Evolutionary conservation across 306 rosid genomes (phyloP), one percentile per base, ranked within the genome.

Genomic region (Quercus suber): DNA sequence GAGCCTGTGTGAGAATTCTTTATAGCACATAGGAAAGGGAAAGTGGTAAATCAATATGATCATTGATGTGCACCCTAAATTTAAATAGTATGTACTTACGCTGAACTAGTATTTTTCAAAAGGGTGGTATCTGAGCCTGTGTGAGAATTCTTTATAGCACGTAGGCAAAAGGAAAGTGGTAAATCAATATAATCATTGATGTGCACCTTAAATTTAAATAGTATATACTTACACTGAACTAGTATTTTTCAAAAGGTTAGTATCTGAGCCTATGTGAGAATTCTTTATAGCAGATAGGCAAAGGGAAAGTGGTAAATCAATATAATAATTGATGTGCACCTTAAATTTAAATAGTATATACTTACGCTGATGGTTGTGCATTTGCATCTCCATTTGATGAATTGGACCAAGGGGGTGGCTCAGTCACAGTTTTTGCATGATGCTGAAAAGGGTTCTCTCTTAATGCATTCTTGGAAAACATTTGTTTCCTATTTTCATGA

Each of bases 391-490:
- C 86, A 80, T 82, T 89, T 30, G 76, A 68, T 5, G 91, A 73
- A 73, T 76, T 89, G 74, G 94, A 95, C 99, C 97, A 95, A 63
- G 99, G 99, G 67, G 89, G 95, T 2, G 99, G 94, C 81, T 90
- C 94, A 3, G 87, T 87, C 79, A 88, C 71, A 25, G 87, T 77
- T 82, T 91, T 92, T 31, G 89, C 82, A 69, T 79, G 92, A 80
- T 86, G 84, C 83, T 74, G 89, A 73, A 92, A 95, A 80, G 95
- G 92, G 77, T 83, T 89, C 75, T 90, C 94, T 83, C 93, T 88
- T 8, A 89, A 71, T 11, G 81, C 84, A 83, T 84, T 90, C 83
- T 90, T 87, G 63, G 97, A 92, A 82, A 92, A 95, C 78, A 92
- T 88, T 80, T 92, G 97, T 83, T 77, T 95, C 87, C 97, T 86